These are phyloP conservation scores for Chlamydomonas reinhardtii DNA, from an alignment of 163 green algal genomes.

Conservation along the genomic window DNA sequence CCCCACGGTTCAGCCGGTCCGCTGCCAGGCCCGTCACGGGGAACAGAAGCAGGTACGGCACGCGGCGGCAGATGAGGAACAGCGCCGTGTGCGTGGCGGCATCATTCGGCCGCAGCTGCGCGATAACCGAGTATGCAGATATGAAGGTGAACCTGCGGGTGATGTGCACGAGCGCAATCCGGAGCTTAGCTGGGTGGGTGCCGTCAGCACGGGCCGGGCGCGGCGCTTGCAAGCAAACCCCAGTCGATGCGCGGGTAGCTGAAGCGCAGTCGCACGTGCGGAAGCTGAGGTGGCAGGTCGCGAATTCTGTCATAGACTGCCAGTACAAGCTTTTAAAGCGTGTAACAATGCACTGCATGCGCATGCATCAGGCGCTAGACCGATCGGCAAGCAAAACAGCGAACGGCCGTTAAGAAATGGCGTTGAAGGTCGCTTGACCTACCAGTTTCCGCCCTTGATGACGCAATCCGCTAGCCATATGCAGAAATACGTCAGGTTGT, in stretches of 20 bases:
- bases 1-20: slow-evolving; percentile 18
- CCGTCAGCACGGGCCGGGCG: too few species aligned
- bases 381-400: too few species aligned
- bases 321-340: too few species aligned
- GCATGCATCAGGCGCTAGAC: too few species aligned
- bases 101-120: not conserved
- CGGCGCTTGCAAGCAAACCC: not conserved
- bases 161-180: too few species aligned
- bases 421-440: not conserved
- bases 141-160: slow-evolving; percentile 38
- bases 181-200: too few species aligned
- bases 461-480: slow-evolving; percentile 34
- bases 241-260: too few species aligned
- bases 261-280: too few species aligned
- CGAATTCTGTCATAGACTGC: too few species aligned
- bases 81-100: slow-evolving; percentile 17
- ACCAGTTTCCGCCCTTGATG: slow-evolving; percentile 30
- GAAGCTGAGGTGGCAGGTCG: not conserved
- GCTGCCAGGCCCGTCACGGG: slow-evolving; percentile 23
- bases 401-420: too few species aligned
- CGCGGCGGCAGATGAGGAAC: slow-evolving; percentile 37
- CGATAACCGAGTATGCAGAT: not conserved
- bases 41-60: slow-evolving; percentile 39
- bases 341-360: too few species aligned
- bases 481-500: not conserved